phyloP scores from a whole-genome alignment of 1,139 yeast genomes.

The Dujonia santamariae region DNA sequence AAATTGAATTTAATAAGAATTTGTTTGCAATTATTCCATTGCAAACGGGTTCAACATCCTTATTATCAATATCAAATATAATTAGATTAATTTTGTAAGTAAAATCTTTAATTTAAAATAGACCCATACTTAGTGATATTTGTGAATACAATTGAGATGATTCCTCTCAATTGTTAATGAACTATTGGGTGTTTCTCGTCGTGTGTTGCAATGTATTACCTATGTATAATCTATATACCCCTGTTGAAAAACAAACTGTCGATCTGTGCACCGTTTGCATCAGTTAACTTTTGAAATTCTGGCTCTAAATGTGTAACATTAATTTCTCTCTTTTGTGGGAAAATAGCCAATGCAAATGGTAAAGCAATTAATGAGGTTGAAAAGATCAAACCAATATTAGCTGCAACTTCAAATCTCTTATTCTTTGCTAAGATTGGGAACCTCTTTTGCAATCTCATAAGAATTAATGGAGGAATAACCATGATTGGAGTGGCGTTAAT shows the following conservation, averaged over 20 bases:
- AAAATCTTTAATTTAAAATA: no score
- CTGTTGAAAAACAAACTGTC: constrained; percentile 78
- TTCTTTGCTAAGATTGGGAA: constrained; percentile 63
- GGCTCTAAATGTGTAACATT: constrained; percentile 59
- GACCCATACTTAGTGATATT: no score
- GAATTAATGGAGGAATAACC: constrained; percentile 88
- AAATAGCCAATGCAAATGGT: constrained; percentile 92
- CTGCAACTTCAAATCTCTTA: constrained; percentile 58
- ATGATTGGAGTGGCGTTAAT: constrained; percentile 95
- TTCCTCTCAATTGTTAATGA: no score
- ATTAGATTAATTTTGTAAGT: no score
- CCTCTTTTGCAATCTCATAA: constrained; percentile 72
- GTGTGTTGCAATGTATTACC: not conserved
- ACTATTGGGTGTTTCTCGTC: no score
- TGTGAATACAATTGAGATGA: constrained; percentile 4
- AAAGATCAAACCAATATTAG: constrained; percentile 81
- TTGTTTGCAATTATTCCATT: no score
- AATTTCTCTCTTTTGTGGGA: constrained; percentile 81
- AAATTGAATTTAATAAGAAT: no score
- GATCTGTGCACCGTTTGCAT: constrained; percentile 59
- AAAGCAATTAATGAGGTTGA: constrained; percentile 81
- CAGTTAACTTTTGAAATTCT: constrained; percentile 57
- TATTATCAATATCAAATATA: no score
- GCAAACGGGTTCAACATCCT: no score
- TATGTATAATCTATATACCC: constrained; percentile 73